Conservation (phyloP, 805 yeast species). For the Zygotorulaspora danielsina region DNA sequence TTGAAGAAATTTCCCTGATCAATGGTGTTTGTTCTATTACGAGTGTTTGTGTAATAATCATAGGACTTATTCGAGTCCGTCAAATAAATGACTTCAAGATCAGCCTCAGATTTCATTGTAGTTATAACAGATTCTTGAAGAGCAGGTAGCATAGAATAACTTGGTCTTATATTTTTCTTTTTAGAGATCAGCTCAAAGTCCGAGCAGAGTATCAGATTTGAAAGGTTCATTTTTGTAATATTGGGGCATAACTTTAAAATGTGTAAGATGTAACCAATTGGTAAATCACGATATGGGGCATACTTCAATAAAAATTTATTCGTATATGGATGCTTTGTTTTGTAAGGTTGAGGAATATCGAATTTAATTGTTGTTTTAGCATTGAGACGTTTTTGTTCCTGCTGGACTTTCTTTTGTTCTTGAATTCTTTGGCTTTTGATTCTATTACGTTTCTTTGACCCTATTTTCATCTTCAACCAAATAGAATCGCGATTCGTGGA, state of each 20-base stretch:
- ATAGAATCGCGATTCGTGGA: slow-evolving; percentile 9
- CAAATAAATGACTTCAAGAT: slow-evolving; percentile 25
- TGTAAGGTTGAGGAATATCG: slow-evolving; percentile 4
- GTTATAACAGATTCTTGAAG: slow-evolving; percentile 18
- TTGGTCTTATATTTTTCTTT: slow-evolving; percentile 10
- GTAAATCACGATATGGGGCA: slow-evolving; percentile 67
- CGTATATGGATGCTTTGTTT: slow-evolving; percentile 51
- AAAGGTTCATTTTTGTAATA: slow-evolving; percentile 51
- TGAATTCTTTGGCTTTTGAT: slow-evolving; percentile 5
- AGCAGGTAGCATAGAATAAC: slow-evolving; percentile 21
- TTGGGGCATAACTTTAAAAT: slow-evolving; percentile 64
- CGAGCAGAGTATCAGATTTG: slow-evolving; percentile 54
- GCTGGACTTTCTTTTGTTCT: slow-evolving; percentile 1
- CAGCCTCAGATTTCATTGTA: slow-evolving; percentile 12
- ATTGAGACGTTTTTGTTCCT: slow-evolving; percentile 2
- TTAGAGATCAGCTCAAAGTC: slow-evolving; percentile 50
- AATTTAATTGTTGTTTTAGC: slow-evolving; percentile 5
- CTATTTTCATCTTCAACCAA: slow-evolving; percentile 22
- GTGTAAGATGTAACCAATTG: slow-evolving; percentile 71
- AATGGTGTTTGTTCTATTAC: slow-evolving; percentile 5
- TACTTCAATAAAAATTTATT: slow-evolving; percentile 59
- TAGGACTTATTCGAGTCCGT: slow-evolving; percentile 31
- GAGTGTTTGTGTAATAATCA: slow-evolving; percentile 17
- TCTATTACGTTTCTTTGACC: slow-evolving; percentile 14
- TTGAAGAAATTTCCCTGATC: slow-evolving; percentile 9